Percentiles rank a stretch among this genome's conserved stretches.
Conservation (phyloP, 1,139 yeast species). For the Zygosaccharomyces sapae region DNA sequence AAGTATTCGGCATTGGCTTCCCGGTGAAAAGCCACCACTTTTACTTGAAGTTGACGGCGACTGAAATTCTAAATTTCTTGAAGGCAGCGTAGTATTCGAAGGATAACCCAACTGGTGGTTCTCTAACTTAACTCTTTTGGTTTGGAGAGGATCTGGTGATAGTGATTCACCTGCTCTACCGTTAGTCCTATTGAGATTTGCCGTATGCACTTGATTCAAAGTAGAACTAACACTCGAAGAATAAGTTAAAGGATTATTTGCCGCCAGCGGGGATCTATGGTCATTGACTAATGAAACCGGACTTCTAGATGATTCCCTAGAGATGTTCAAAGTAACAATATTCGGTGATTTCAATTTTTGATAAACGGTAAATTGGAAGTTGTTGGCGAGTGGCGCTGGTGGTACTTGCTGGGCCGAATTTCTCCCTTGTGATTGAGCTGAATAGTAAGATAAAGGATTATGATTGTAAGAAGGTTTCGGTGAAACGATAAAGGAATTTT, state of each 20-base stretch:
- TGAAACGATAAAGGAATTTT: slow-evolving; percentile 22
- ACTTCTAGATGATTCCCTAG: slow-evolving; percentile 35
- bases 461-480: slow-evolving; percentile 26
- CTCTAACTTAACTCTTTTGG: slow-evolving; percentile 15
- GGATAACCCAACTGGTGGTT: slow-evolving; percentile 13
- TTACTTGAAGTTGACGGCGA: slow-evolving; percentile 3
- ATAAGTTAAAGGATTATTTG: slow-evolving; percentile 20
- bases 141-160: slow-evolving; percentile 18
- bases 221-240: slow-evolving; percentile 20
- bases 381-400: slow-evolving; percentile 19
- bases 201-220: slow-evolving; percentile 24
- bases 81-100: slow-evolving; percentile 7
- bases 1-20: slow-evolving; percentile 3
- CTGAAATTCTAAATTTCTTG: slow-evolving; percentile 12
- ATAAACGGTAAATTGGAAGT: slow-evolving; percentile 31
- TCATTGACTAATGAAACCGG: slow-evolving; percentile 29
- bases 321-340: slow-evolving; percentile 36
- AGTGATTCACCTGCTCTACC: slow-evolving; percentile 19
- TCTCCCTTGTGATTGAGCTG: slow-evolving; percentile 11
- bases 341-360: slow-evolving; percentile 36
- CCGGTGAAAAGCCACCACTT: slow-evolving; percentile 7
- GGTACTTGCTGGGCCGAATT: slow-evolving; percentile 10
- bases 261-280: slow-evolving; percentile 23
- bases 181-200: slow-evolving; percentile 13
- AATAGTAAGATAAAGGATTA: slow-evolving; percentile 21